Evolutionary conservation across 306 rosid genomes (phyloP), one percentile per base, ranked within the genome.

Genomic region (Glycyrrhiza uralensis): DNA sequence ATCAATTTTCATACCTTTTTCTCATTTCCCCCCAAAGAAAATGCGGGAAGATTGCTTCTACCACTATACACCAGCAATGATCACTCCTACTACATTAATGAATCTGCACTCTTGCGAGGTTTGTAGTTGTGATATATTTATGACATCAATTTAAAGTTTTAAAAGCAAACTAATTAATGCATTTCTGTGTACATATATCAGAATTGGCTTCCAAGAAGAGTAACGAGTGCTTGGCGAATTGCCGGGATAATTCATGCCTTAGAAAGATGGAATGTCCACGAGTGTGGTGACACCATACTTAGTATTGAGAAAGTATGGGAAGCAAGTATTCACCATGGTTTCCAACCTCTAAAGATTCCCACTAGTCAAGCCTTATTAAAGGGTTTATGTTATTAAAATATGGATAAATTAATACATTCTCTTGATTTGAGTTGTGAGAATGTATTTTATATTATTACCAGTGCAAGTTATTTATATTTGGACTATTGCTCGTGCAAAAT

Each of bases 21-120:
- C 92, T 18, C 97, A 82, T 13, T 82, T 87, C 35, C 92, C 92
- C 35, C 92, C 79, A 4, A 88, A 83, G 44, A 65, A 72, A 74
- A 8, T 80, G 32, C 79, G 88, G 4, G 38, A 75, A 69, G 86
- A 82, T 15, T 91, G 97, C 71, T 84, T 73, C 70, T 91, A 83
- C 76, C 79, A 87, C 10, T 52, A 5, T 66, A 84, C 96, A 3
- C 96, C 96, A 2, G 84, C 96, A 35, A 80, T 91, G 92, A 46
- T 30, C 2, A 66, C 66, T 65, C 92, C 96, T 30, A 1, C 55
- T 24, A 73, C 85, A 0, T 14, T 91, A 8, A 30, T 35, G 14
- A 91, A 88, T 8, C 9, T 85, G 50, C 84, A 82, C 66, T 77
- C 91, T 17, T 91, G 97, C 5, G 97, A 91, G 95, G 97, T 88